phyloP scores from a whole-genome alignment of 352 stramenopile genomes.

The Pythium brassicae region DNA sequence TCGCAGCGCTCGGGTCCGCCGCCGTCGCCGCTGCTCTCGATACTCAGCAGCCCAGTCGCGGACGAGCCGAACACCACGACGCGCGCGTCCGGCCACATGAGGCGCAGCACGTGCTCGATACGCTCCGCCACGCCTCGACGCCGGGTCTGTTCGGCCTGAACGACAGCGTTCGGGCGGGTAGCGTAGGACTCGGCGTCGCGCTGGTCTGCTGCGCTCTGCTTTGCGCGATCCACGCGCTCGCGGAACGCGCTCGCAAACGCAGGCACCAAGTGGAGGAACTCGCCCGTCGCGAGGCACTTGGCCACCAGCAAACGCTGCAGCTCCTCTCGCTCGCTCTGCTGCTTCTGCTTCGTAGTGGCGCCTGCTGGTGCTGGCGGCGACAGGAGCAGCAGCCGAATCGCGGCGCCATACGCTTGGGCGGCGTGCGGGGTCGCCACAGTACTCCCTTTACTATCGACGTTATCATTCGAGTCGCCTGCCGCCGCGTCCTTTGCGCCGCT shows the following conservation, averaged over 20 bases:
- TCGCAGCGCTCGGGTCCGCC: background rate
- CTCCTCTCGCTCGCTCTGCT: constrained; percentile 20
- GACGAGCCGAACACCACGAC: constrained; percentile 73
- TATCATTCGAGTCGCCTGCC: background rate
- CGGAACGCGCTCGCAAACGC: constrained; percentile 17
- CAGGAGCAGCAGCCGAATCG: constrained; percentile 15
- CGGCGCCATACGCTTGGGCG: constrained; percentile 10
- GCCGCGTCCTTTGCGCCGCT: background rate
- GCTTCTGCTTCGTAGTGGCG: constrained; percentile 5
- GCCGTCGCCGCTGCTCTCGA: background rate
- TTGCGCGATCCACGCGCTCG: constrained; percentile 1
- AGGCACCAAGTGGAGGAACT: constrained; percentile 38
- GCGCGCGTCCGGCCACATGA: constrained; percentile 64
- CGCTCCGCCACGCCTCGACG: constrained; percentile 24
- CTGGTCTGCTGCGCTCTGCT: background rate
- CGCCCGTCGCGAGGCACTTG: constrained; percentile 26
- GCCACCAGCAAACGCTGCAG: constrained; percentile 45
- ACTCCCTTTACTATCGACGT: background rate
- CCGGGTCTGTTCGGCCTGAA: constrained; percentile 21
- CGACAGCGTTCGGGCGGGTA: background rate
- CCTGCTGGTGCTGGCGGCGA: constrained; percentile 6
- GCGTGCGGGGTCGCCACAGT: constrained; percentile 1
- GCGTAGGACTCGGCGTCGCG: background rate
- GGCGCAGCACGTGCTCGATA: constrained; percentile 36
- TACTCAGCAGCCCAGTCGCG: constrained; percentile 34